phyloP scores from a whole-genome alignment of 73 alveolate species.

The Symbiodinium natans region DNA sequence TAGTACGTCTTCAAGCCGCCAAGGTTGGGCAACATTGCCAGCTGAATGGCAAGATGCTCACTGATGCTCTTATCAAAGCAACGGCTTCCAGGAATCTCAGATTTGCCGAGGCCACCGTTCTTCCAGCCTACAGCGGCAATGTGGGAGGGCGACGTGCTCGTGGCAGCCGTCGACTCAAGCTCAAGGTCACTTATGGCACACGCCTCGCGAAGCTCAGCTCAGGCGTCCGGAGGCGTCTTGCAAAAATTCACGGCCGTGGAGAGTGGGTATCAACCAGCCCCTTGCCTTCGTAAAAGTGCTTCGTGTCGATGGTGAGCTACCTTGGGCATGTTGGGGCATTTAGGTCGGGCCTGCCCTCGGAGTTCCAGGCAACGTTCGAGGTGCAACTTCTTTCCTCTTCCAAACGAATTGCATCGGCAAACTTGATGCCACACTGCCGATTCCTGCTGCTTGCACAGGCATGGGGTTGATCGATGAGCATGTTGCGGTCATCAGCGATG shows the following conservation, averaged over 20 bases:
- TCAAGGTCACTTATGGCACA: neutral
- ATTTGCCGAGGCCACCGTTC: conserved; percentile 44
- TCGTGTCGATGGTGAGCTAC: neutral
- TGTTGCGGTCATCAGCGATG: conserved; percentile 63
- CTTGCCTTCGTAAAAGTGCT: neutral
- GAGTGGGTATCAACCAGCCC: conserved; percentile 4
- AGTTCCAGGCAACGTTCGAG: conserved; percentile 71
- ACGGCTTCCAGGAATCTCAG: no score
- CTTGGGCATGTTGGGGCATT: neutral
- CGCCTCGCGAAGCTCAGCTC: neutral
- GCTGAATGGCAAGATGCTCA: conserved; percentile 22
- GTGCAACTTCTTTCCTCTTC: neutral
- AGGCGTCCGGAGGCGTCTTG: conserved; percentile 55
- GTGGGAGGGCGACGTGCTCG: conserved; percentile 12
- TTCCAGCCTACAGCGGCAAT: conserved; percentile 70
- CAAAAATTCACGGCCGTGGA: conserved; percentile 53
- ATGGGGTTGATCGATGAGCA: conserved; percentile 27
- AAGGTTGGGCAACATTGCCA: conserved; percentile 33
- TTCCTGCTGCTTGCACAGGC: conserved; percentile 14
- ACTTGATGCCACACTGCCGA: neutral
- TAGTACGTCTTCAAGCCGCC: no score
- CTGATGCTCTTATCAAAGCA: no score
- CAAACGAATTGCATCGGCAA: neutral
- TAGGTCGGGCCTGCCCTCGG: conserved; percentile 46
- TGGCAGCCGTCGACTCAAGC: neutral